These are phyloP conservation scores for Saksenaea vasiformis DNA, from an alignment of 371 early-diverging fungal genomes.

Conservation along the genomic window DNA sequence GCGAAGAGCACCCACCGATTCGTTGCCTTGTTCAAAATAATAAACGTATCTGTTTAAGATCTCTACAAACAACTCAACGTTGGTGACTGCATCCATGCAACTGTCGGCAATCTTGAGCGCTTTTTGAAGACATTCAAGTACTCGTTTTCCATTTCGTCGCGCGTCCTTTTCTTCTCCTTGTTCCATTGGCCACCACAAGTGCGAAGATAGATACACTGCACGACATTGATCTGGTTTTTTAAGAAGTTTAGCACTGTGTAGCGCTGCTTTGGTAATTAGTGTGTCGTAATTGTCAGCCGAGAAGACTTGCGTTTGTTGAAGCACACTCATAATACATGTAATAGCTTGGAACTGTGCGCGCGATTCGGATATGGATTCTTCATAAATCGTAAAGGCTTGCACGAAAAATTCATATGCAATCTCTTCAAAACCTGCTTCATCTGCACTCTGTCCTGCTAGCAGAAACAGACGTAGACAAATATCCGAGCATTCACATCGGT, in stretches of 20 bases:
- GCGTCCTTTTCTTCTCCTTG: conserved; percentile 31
- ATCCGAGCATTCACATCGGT: conserved; percentile 70
- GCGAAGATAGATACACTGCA: conserved; percentile 73
- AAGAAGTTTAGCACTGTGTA: conserved; percentile 82
- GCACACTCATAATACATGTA: conserved; percentile 76
- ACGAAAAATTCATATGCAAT: conserved; percentile 91
- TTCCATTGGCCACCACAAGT: conserved; percentile 82
- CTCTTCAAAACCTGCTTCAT: conserved; percentile 82
- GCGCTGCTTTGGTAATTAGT: conserved; percentile 83
- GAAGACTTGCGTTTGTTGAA: conserved; percentile 77
- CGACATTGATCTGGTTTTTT: conserved; percentile 93
- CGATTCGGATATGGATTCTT: conserved; percentile 87
- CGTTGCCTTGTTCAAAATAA: conserved; percentile 84
- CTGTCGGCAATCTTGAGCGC: conserved; percentile 90
- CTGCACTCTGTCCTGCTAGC: conserved; percentile 79
- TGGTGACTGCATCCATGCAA: conserved; percentile 82
- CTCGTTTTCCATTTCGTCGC: conserved; percentile 80
- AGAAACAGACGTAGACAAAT: conserved; percentile 78
- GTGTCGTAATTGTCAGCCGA: conserved; percentile 86
- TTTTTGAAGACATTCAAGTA: conserved; percentile 85
- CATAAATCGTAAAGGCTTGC: conserved; percentile 90
- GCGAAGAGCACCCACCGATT: conserved; percentile 55
- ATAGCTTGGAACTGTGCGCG: conserved; percentile 85
- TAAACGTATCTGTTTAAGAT: conserved; percentile 87
- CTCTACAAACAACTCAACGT: conserved; percentile 88